A percentile compares a stretch with the other conserved stretches of the same genome.
phyloP scores from a whole-genome alignment of 345 rosid species.

The Ailanthus altissimus region DNA sequence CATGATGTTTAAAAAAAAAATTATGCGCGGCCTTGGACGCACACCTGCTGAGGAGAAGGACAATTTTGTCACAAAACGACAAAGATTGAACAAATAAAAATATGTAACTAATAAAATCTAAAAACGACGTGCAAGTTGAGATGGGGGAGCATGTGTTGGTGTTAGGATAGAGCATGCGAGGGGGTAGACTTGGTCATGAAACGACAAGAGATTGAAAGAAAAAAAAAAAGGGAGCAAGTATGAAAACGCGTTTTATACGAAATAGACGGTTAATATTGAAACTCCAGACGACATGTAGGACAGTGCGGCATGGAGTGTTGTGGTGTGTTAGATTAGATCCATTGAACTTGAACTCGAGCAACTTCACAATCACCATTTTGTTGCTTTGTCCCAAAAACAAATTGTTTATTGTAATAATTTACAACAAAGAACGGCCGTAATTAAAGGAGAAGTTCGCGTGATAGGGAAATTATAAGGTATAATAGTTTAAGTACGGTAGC shows the following conservation, averaged over 20 bases:
- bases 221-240: neutral
- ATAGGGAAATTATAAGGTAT: neutral
- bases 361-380: neutral
- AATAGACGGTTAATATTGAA: neutral
- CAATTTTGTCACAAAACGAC: neutral
- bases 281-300: slow-evolving; percentile 5
- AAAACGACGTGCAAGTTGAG: neutral
- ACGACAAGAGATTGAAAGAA: neutral
- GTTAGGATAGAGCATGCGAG: slow-evolving; percentile 3
- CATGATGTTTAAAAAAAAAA: too few relatives aligned
- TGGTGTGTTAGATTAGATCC: neutral
- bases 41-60: neutral
- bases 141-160: too few relatives aligned
- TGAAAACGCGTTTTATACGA: neutral
- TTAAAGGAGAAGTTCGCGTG: neutral
- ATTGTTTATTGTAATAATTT: neutral
- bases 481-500: neutral
- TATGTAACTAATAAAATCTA: neutral
- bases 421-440: neutral
- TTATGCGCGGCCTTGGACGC: too few relatives aligned
- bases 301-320: neutral
- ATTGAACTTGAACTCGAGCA: neutral
- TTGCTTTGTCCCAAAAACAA: neutral
- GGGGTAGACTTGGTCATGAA: neutral
- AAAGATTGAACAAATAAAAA: neutral